Evolutionary conservation across 176 grass and related monocot species (phyloP), one percentile per base, ranked within the genome.

Genomic region (Aegilops sharonensis): DNA sequence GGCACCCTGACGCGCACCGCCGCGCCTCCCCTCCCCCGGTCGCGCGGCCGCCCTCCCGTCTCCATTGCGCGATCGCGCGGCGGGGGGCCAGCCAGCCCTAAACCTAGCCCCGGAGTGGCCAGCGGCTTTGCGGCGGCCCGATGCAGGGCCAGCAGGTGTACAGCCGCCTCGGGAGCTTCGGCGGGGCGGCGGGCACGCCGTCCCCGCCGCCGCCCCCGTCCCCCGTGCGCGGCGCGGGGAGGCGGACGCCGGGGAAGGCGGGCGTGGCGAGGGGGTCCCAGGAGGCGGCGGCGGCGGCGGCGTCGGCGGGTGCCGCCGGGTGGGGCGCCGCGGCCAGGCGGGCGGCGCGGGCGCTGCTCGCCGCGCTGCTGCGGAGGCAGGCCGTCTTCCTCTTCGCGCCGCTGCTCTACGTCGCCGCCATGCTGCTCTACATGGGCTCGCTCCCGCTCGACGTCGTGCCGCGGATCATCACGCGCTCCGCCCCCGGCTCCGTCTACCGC

Each of bases 311-410:
- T 85, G 69, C 63, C 61, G 23, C 48, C 74, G 42, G 63, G 91
- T 60, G 81, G 67, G 50, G 70, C 70, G 80, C 57, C 52, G 39
- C 86, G 13, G 85, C 77, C 48, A 82, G 86, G 89, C 72, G 93
- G 87, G 68, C 88, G 73, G 84, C 88, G 35, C 75, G 86, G 90
- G 89, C 69, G 86, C 64, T 95, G 30, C 91, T 95, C 23, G 84
- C 89, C 56, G 48, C 93, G 24, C 88, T 98, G 75, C 96, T 95
- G 45, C 94, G 96, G 78, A 78, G 93, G 80, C 96, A 98, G 87
- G 96, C 93, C 4, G 91, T 98, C 61, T 98, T 98, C 92, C 96
- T 98, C 60, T 98, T 98, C 70, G 93, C 97, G 66, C 97, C 97
- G 52, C 86, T 95, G 52, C 89, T 98, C 50, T 98, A 98, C 79